Evolutionary conservation across 441 rosid genomes (phyloP).

Genomic region (Aquilaria agallochum): DNA sequence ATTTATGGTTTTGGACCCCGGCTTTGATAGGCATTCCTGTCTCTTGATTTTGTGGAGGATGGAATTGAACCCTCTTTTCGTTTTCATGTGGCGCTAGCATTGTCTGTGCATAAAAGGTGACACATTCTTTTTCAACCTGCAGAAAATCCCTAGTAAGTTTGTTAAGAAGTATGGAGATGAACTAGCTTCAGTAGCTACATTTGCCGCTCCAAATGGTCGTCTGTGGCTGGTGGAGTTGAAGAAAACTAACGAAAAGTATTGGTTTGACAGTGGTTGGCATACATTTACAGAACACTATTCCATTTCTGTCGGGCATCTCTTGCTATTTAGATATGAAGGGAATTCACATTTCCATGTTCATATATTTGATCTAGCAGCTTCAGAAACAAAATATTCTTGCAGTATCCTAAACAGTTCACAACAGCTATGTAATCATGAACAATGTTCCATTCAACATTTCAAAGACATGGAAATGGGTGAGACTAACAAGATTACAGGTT

Average conservation of each 20-base stretch:
- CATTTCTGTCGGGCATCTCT: slow-evolving; percentile 20
- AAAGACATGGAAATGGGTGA: slow-evolving; percentile 14
- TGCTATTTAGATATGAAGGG: slow-evolving; percentile 36
- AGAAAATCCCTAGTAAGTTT: slow-evolving; percentile 42
- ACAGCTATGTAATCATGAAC: background rate
- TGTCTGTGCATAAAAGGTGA: background rate
- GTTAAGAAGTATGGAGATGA: slow-evolving; percentile 31
- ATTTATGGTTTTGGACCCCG: no score
- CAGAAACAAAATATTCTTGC: slow-evolving; percentile 32
- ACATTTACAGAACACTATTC: slow-evolving; percentile 32
- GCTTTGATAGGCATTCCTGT: background rate
- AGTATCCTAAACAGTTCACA: slow-evolving; percentile 11
- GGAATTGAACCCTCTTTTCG: background rate
- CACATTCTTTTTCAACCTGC: slow-evolving; percentile 14
- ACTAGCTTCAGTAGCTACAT: slow-evolving; percentile 25
- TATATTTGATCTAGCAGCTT: slow-evolving; percentile 26
- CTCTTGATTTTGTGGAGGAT: background rate
- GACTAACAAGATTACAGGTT: slow-evolving; percentile 3
- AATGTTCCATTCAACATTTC: slow-evolving; percentile 8
- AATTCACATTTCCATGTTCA: slow-evolving; percentile 26
- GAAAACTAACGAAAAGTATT: slow-evolving; percentile 19
- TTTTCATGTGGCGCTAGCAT: background rate
- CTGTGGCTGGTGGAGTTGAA: slow-evolving; percentile 29
- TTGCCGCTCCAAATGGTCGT: slow-evolving; percentile 29
- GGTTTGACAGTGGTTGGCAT: slow-evolving; percentile 40